phyloP scores from a whole-genome alignment of 2,329 filamentous ascomycete species.

The Clarireedia hainanense region DNA sequence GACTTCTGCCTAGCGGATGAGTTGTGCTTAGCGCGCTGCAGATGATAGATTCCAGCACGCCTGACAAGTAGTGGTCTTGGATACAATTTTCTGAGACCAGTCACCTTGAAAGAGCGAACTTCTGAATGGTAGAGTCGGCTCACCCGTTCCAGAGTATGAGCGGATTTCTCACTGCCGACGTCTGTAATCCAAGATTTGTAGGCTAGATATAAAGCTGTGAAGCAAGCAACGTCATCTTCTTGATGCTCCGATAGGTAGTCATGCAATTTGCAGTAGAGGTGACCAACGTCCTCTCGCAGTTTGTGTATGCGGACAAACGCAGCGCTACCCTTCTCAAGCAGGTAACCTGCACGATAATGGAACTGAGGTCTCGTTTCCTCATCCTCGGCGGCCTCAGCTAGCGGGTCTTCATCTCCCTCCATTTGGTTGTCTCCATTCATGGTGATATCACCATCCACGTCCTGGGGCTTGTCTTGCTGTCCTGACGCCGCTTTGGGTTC shows the following conservation, averaged over 20 bases:
- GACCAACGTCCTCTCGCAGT: constrained; percentile 72
- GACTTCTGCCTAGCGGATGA: constrained; percentile 81
- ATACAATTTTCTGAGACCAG: constrained; percentile 84
- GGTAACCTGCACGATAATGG: constrained; percentile 81
- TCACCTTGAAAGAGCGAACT: constrained; percentile 88
- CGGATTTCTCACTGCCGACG: constrained; percentile 90
- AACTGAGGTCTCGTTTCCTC: constrained; percentile 81
- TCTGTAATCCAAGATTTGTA: constrained; percentile 97
- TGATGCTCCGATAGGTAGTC: constrained; percentile 74
- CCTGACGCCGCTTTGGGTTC: constrained; percentile 66
- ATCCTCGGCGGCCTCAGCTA: constrained; percentile 61
- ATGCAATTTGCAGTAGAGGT: constrained; percentile 76
- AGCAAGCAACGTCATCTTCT: constrained; percentile 93
- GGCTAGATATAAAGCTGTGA: constrained; percentile 84
- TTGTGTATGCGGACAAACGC: constrained; percentile 72
- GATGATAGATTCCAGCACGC: constrained; percentile 87
- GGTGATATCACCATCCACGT: constrained; percentile 37
- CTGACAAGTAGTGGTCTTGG: constrained; percentile 87
- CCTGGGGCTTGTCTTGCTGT: constrained; percentile 37
- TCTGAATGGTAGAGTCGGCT: constrained; percentile 79
- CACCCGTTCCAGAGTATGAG: constrained; percentile 84
- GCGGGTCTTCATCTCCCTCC: constrained; percentile 47
- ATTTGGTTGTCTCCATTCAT: constrained; percentile 42
- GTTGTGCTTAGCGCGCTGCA: constrained; percentile 91
- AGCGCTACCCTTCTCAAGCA: constrained; percentile 54